Evolutionary conservation across 2,329 filamentous ascomycete species (phyloP).

Genomic region (Penicillium sp.): DNA sequence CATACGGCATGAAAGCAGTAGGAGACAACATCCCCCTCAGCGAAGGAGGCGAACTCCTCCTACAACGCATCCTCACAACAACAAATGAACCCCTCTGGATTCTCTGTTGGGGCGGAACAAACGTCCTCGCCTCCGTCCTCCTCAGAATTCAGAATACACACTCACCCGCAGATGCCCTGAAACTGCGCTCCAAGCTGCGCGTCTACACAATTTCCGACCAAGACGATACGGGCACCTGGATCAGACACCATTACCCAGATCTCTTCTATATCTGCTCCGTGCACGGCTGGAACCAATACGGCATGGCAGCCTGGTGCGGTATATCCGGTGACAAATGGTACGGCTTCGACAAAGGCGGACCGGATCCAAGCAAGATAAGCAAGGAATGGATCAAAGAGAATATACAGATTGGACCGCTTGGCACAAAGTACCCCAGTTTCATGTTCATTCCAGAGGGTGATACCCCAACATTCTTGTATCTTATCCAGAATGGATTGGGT

Average conservation of each 20-base stretch:
- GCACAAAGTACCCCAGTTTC: constrained; percentile 48
- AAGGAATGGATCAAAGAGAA: constrained; percentile 53
- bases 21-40: constrained; percentile 37
- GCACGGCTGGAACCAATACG: constrained; percentile 59
- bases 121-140: constrained; percentile 53
- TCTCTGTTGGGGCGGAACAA: constrained; percentile 56
- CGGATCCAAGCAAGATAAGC: constrained; percentile 50
- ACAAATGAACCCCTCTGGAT: constrained; percentile 50
- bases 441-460: constrained; percentile 56
- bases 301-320: constrained; percentile 56
- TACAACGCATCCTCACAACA: constrained; percentile 38
- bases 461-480: constrained; percentile 43
- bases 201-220: constrained; percentile 62
- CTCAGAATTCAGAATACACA: constrained; percentile 29
- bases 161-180: constrained; percentile 35
- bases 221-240: constrained; percentile 59
- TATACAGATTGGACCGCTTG: constrained; percentile 55
- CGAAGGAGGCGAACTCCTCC: constrained; percentile 47
- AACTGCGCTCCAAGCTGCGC: constrained; percentile 40
- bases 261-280: constrained; percentile 58
- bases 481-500: constrained; percentile 46
- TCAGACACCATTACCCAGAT: constrained; percentile 54
- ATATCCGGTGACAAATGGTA: constrained; percentile 54
- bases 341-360: constrained; percentile 44
- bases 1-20: constrained; percentile 39